phyloP scores from a whole-genome alignment of 495 filamentous ascomycete species.

The Aspergillus funiculosus region DNA sequence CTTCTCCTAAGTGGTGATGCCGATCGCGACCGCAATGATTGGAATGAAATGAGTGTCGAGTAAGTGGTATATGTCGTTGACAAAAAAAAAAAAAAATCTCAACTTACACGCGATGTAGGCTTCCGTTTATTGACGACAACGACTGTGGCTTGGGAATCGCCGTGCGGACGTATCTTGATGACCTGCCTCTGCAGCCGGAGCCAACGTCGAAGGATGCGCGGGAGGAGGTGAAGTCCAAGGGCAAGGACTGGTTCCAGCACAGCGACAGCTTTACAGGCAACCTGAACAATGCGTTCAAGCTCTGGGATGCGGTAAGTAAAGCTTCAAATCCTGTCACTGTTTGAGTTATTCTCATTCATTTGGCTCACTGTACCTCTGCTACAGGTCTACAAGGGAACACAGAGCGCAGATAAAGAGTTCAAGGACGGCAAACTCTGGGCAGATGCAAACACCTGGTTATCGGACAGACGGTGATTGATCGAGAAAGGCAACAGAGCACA shows the following conservation, averaged over 20 bases:
- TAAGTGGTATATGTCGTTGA: constrained; percentile 43
- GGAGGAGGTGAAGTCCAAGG: constrained; percentile 55
- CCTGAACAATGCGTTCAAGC: constrained; percentile 68
- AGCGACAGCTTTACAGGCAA: constrained; percentile 70
- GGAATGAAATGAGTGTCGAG: constrained; percentile 64
- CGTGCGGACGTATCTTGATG: constrained; percentile 88
- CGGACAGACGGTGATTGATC: constrained; percentile 38
- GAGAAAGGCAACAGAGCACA: neutral
- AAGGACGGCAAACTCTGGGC: constrained; percentile 58
- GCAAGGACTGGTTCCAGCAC: constrained; percentile 69
- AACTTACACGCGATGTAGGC: constrained; percentile 40
- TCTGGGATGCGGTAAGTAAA: constrained; percentile 70
- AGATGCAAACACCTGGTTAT: constrained; percentile 61
- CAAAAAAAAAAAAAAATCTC: neutral
- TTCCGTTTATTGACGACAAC: constrained; percentile 80
- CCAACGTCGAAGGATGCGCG: constrained; percentile 55
- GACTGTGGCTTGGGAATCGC: constrained; percentile 85
- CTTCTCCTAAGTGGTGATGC: constrained; percentile 76
- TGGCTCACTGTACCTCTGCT: too few species aligned
- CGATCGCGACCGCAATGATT: constrained; percentile 63
- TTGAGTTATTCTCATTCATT: neutral
- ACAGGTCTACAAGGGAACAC: constrained; percentile 60
- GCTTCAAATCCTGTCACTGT: neutral
- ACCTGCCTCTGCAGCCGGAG: constrained; percentile 52
- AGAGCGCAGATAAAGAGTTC: constrained; percentile 58